phyloP scores from a whole-genome alignment of 2,329 filamentous ascomycete species.

The Botrytis deweyae region DNA sequence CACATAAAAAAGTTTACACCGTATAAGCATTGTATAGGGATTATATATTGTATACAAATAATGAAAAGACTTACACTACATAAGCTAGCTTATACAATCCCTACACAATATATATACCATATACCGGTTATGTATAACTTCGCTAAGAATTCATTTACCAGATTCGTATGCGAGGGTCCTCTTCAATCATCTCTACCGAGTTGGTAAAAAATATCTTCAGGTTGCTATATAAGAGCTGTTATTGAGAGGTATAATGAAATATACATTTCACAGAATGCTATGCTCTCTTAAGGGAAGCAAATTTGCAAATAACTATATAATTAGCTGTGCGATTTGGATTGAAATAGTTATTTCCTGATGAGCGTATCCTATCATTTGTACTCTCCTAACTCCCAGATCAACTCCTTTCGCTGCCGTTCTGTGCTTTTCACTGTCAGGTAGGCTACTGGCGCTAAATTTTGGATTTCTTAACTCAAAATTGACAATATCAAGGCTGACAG shows the following conservation, averaged over 20 bases:
- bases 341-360: accelerated
- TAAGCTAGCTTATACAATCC: too few relatives aligned
- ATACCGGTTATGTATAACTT: too few relatives aligned
- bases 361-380: neutral
- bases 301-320: too few relatives aligned
- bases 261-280: too few relatives aligned
- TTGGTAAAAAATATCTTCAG: accelerated
- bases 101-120: too few relatives aligned
- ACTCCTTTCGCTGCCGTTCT: accelerated
- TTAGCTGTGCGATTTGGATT: neutral
- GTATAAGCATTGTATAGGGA: too few relatives aligned
- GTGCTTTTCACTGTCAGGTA: neutral
- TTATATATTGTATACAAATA: too few relatives aligned
- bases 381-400: accelerated
- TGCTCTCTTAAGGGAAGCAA: neutral
- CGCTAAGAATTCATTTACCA: neutral
- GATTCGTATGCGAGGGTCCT: accelerated
- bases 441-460: accelerated
- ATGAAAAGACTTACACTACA: too few relatives aligned
- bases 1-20: too few relatives aligned
- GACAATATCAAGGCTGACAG: neutral
- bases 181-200: neutral
- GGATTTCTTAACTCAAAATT: neutral
- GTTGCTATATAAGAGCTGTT: neutral
- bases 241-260: neutral